These are phyloP conservation scores for Obba rivulosa DNA, from an alignment of 768 basidiomycete species.

Conservation along the genomic window DNA sequence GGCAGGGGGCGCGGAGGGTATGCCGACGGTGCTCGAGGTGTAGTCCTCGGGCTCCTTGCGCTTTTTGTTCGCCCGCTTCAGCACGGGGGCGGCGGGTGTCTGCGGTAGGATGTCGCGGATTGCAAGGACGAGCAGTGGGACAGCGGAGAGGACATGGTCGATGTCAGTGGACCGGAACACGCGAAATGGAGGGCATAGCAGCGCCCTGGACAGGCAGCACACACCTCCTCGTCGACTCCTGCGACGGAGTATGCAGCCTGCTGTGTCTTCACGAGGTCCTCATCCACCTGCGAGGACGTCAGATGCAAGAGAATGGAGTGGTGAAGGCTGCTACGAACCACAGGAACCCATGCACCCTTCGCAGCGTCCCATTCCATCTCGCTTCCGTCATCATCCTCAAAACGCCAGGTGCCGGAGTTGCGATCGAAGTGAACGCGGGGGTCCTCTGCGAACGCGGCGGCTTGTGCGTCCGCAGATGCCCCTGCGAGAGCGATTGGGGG, in stretches of 20 bases:
- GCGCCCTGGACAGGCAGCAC: conserved; percentile 18
- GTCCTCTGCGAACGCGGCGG: conserved; percentile 73
- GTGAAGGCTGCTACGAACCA: conserved; percentile 48
- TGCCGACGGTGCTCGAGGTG: conserved; percentile 46
- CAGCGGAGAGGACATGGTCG: conserved; percentile 9
- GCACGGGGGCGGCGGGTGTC: conserved; percentile 84
- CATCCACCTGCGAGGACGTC: conserved; percentile 58
- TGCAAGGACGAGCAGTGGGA: conserved; percentile 11
- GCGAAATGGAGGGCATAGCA: conserved; percentile 1
- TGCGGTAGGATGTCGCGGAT: conserved; percentile 28
- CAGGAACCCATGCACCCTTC: conserved; percentile 76
- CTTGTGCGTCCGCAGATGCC: conserved; percentile 50
- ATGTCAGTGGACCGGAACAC: background rate
- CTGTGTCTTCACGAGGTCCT: conserved; percentile 81
- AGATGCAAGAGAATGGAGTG: background rate
- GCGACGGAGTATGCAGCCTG: conserved; percentile 92
- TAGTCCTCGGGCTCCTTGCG: conserved; percentile 71
- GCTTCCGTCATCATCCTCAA: conserved; percentile 85
- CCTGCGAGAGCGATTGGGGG: conserved; percentile 37
- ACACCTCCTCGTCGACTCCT: conserved; percentile 92
- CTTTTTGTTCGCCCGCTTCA: conserved; percentile 77
- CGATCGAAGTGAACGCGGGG: conserved; percentile 80
- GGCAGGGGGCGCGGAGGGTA: conserved; percentile 45
- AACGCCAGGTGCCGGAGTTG: conserved; percentile 72
- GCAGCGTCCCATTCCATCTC: conserved; percentile 84